These are phyloP conservation scores for Heliophila coronopifolia DNA, from an alignment of 441 rosid species.

Conservation along the genomic window DNA sequence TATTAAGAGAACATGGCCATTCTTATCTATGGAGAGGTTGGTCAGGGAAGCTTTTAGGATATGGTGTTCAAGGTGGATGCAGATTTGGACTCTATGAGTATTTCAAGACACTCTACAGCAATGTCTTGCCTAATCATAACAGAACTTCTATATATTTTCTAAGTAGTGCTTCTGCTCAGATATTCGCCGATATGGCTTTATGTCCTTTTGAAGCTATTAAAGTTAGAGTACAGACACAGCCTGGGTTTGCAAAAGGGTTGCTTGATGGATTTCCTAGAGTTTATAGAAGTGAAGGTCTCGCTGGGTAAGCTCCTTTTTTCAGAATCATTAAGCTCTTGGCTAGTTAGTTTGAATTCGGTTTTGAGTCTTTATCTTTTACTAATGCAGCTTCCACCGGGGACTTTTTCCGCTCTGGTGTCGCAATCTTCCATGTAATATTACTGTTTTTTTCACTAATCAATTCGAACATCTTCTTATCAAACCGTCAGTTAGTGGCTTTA, in stretches of 20 bases:
- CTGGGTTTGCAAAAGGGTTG: conserved; percentile 63
- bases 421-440: conserved; percentile 44
- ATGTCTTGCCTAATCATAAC: conserved; percentile 39
- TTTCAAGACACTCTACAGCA: conserved; percentile 61
- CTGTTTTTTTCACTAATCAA: conserved; percentile 1
- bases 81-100: conserved; percentile 65
- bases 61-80: conserved; percentile 77
- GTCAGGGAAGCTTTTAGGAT: conserved; percentile 66
- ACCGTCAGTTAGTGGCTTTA: not conserved
- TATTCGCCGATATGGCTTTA: conserved; percentile 59
- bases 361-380: conserved; percentile 16
- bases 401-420: conserved; percentile 56
- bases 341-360: not conserved
- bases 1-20: conserved; percentile 64
- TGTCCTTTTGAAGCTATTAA: conserved; percentile 80
- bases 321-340: not conserved
- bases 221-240: conserved; percentile 63
- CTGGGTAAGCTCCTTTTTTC: conserved; percentile 37
- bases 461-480: not conserved
- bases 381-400: conserved; percentile 51
- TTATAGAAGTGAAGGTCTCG: conserved; percentile 56
- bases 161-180: conserved; percentile 77
- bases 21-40: conserved; percentile 73
- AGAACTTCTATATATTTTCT: conserved; percentile 55
- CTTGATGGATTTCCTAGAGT: conserved; percentile 62